These are phyloP conservation scores for Penicillium turbatum DNA, from an alignment of 495 filamentous ascomycete genomes.

Conservation along the genomic window DNA sequence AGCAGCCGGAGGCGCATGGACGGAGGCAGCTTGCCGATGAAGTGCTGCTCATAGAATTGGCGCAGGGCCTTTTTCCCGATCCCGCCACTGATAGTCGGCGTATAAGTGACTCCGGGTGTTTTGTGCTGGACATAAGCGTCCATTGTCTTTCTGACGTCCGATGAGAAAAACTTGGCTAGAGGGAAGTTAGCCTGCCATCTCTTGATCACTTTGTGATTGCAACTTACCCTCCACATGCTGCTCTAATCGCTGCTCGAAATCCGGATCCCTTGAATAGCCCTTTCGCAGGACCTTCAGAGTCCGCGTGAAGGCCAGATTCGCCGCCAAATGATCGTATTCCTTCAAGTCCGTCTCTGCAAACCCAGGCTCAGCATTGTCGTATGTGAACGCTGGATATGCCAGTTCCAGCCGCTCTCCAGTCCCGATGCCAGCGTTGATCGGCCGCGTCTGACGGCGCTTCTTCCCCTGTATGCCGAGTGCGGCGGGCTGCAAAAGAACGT, in stretches of 20 bases:
- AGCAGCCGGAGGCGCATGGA: conserved; percentile 66
- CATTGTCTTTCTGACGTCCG: conserved; percentile 45
- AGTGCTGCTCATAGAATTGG: conserved; percentile 69
- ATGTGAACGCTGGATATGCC: conserved; percentile 44
- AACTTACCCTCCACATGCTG: conserved; percentile 52
- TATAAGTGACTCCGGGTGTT: conserved; percentile 53
- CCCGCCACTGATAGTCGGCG: conserved; percentile 63
- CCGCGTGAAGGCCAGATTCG: conserved; percentile 53
- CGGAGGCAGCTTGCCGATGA: conserved; percentile 65
- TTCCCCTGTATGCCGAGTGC: conserved; percentile 64
- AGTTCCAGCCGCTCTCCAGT: conserved; percentile 44
- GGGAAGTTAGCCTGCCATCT: not conserved
- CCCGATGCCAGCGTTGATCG: conserved; percentile 50
- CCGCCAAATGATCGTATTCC: conserved; percentile 49
- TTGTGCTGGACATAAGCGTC: conserved; percentile 47
- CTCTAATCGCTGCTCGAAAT: conserved; percentile 58
- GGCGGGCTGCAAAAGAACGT: conserved; percentile 42
- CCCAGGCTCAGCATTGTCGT: conserved; percentile 45
- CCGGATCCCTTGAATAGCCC: conserved; percentile 55
- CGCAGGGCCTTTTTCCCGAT: conserved; percentile 64
- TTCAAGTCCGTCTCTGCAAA: conserved; percentile 56
- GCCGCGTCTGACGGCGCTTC: conserved; percentile 42
- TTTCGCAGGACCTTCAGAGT: conserved; percentile 47
- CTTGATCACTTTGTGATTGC: not conserved
- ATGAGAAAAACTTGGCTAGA: conserved; percentile 46